Conservation (phyloP, 2,329 filamentous ascomycete genomes). For the Dactylellina haptotyla region DNA sequence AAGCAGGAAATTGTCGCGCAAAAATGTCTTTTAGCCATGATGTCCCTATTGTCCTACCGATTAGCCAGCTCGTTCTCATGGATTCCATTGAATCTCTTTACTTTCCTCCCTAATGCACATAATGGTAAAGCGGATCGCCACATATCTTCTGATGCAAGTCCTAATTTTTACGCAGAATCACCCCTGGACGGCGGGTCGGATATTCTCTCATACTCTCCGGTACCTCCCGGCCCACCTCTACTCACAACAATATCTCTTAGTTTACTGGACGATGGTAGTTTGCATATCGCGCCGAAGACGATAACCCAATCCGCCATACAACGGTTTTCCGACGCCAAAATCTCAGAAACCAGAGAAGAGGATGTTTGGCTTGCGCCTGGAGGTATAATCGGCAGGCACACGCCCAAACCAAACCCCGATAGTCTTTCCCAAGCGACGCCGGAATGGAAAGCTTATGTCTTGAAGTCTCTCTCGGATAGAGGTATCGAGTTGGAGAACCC, state of each 20-base stretch:
- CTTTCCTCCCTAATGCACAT: slow-evolving; percentile 25
- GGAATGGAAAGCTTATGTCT: slow-evolving; percentile 49
- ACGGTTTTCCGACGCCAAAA: slow-evolving; percentile 2
- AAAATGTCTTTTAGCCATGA: slow-evolving; percentile 35
- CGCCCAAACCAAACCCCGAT: not conserved
- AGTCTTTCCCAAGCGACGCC: slow-evolving; percentile 22
- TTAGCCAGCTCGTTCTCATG: slow-evolving; percentile 40
- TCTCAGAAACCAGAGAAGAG: slow-evolving; percentile 17
- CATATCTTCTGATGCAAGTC: not conserved
- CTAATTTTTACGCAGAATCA: slow-evolving; percentile 6
- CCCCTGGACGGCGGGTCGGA: slow-evolving; percentile 2
- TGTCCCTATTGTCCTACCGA: slow-evolving; percentile 48
- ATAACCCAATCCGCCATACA: slow-evolving; percentile 26
- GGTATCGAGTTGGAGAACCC: slow-evolving; percentile 24
- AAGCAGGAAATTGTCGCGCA: slow-evolving; percentile 44
- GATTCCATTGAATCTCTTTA: slow-evolving; percentile 48
- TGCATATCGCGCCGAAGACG: slow-evolving; percentile 40
- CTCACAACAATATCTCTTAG: slow-evolving; percentile 39
- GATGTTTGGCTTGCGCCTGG: slow-evolving; percentile 50
- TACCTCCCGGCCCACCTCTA: slow-evolving; percentile 22
- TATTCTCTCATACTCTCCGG: slow-evolving; percentile 29
- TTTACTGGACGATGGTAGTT: slow-evolving; percentile 35
- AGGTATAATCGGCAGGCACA: slow-evolving; percentile 38
- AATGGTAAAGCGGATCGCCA: not conserved
- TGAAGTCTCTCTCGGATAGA: slow-evolving; percentile 40